Conservation (phyloP, 2,329 filamentous ascomycete species). For the Nothophaeocryptopus gaeumannii region DNA sequence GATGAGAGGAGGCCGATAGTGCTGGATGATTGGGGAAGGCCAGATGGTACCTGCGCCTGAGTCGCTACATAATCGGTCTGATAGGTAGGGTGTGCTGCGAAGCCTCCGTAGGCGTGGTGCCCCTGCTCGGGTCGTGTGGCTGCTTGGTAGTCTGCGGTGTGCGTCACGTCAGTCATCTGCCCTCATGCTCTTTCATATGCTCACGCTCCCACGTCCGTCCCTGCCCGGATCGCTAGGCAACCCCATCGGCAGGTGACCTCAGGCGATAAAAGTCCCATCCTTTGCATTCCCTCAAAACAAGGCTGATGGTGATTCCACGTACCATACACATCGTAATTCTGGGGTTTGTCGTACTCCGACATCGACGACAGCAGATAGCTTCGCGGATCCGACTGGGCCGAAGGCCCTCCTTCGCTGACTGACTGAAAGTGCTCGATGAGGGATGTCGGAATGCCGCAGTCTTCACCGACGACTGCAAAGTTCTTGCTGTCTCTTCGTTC, state of each 20-base stretch:
- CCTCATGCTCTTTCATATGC: conserved; percentile 28
- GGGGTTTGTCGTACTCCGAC: conserved; percentile 76
- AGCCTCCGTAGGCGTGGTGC: conserved; percentile 45
- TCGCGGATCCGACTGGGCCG: conserved; percentile 47
- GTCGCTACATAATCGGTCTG: conserved; percentile 49
- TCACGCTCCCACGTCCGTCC: conserved; percentile 17
- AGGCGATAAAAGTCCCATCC: no score
- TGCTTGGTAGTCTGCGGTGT: conserved; percentile 53
- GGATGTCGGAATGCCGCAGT: conserved; percentile 34
- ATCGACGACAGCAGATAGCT: conserved; percentile 60
- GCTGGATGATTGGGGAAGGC: conserved; percentile 43
- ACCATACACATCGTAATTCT: conserved; percentile 78
- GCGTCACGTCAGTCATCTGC: conserved; percentile 47
- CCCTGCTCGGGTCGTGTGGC: conserved; percentile 60
- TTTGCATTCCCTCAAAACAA: no score
- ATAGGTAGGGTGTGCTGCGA: conserved; percentile 48
- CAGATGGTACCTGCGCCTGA: conserved; percentile 51
- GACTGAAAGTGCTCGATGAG: conserved; percentile 32
- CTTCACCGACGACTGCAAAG: conserved; percentile 36
- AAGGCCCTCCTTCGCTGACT: conserved; percentile 50
- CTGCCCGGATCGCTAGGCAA: conserved; percentile 8
- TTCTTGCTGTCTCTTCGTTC: conserved; percentile 32
- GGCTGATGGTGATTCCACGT: conserved; percentile 44
- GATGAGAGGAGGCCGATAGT: conserved; percentile 43
- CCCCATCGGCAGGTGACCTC: not conserved